Base-by-base conservation (phyloP, 2,329 filamentous ascomycete species). In the Dothiorella sarmentorum region DNA sequence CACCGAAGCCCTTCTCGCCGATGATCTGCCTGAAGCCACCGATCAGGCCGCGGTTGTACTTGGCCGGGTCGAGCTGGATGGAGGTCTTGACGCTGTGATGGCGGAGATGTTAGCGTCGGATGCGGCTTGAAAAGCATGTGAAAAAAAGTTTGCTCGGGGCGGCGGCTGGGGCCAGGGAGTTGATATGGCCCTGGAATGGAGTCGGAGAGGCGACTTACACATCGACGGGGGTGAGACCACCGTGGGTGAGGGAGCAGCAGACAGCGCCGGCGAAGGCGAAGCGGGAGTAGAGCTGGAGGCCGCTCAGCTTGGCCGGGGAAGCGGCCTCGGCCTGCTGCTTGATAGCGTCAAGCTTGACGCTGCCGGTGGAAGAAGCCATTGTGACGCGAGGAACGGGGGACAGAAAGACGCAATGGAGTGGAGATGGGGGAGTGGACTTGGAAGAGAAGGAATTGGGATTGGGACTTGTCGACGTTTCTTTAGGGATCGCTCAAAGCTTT, bases 241-340 rank as follows among this genome's bases (percentile, higher is more conserved):
- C 94, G 85, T 99, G 94, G 74, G 94, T 99, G 80, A 97, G 82
- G 70, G 92, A 94, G 80, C 94, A 99, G 87, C 94, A 97, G 83
- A 97, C 82, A 70, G 94, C 94, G 35, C 94, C 94, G 71, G 94
- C 92, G 71, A 99, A 89, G 80, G 94, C 93, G 82, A 97, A 97
- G 79, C 91, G 86, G 71, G 90, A 90, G 87, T 97, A 97, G 70
- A 99, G 90, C 61, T 76, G 80, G 67, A 91, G 47, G 27, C 58
- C 58, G 86, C 85, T 80, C 65, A 85, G 81, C 75, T 84, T 80
- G 66, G 75, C 68, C n/a, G 80, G 78, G 64, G 77, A 71, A 47
- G 70, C 68, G 61, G 79, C 78, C 43, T 72, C 69, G 61, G 76
- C 67, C 53, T 71, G 73, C 65, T 78, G 74, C 72, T 81, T 79